Conservation (phyloP, 768 basidiomycete species). For the Suillus brevipes region DNA sequence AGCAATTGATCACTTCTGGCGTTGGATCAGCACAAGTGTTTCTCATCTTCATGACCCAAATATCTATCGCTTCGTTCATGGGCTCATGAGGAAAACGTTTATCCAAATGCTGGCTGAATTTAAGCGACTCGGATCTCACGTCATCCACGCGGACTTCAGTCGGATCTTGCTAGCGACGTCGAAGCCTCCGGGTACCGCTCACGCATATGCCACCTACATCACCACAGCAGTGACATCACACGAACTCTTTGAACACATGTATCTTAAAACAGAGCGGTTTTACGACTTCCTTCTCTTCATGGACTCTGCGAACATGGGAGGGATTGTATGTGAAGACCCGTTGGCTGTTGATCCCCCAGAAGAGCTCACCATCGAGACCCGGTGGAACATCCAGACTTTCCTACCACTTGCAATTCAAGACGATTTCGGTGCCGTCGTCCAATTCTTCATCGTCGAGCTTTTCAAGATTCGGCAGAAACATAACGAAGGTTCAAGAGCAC, state of each 20-base stretch:
- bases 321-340: conserved; percentile 83
- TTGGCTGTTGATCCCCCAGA: conserved; percentile 66
- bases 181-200: conserved; percentile 93
- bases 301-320: conserved; percentile 92
- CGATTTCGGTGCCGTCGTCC: conserved; percentile 71
- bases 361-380: conserved; percentile 73
- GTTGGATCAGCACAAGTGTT: conserved; percentile 87
- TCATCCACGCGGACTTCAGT: conserved; percentile 93
- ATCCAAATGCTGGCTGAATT: conserved; percentile 97
- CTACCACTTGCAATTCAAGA: conserved; percentile 80
- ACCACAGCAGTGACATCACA: conserved; percentile 90
- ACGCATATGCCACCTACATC: conserved; percentile 95
- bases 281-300: conserved; percentile 96
- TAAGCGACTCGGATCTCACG: conserved; percentile 88
- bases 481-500: conserved; percentile 60
- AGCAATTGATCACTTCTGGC: conserved; percentile 93
- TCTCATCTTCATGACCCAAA: conserved; percentile 91
- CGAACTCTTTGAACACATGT: conserved; percentile 93
- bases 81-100: conserved; percentile 97
- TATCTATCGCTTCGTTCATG: conserved; percentile 89
- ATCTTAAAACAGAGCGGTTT: conserved; percentile 81
- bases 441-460: conserved; percentile 83
- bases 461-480: conserved; percentile 71
- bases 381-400: conserved; percentile 92
- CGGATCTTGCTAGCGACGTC: conserved; percentile 88